A percentile compares a stretch with the other conserved stretches of the same genome.
phyloP scores from a whole-genome alignment of 176 grass and related monocot genomes.

The Oryza meridionalis region DNA sequence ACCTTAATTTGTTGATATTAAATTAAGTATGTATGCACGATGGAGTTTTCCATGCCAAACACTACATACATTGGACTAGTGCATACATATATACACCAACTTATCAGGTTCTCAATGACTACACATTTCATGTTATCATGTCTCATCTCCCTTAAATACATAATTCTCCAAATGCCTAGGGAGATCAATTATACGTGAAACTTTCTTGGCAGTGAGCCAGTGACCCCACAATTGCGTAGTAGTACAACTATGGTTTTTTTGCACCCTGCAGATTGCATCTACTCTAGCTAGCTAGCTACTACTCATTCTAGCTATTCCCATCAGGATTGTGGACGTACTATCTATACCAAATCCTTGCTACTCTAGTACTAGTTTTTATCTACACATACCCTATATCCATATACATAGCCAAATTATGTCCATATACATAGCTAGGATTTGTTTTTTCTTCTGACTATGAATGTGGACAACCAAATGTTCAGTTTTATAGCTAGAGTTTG shows the following conservation, averaged over 20 bases:
- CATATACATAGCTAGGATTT: too few species aligned
- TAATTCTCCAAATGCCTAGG: background rate
- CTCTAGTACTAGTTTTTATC: too few species aligned
- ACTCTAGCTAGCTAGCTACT: background rate
- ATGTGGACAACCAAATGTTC: too few species aligned
- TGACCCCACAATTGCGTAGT: background rate
- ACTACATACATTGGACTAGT: background rate
- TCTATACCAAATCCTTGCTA: too few species aligned
- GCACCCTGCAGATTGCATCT: background rate
- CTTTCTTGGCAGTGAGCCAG: background rate
- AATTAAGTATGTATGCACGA: background rate
- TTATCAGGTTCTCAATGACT: background rate
- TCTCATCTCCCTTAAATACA: background rate
- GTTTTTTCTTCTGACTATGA: too few species aligned
- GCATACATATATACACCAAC: background rate
- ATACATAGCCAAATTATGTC: too few species aligned
- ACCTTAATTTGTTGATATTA: background rate
- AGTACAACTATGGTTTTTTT: background rate
- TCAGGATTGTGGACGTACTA: too few species aligned
- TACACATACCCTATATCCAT: too few species aligned
- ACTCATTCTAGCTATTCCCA: background rate
- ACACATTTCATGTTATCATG: background rate
- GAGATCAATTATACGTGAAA: background rate
- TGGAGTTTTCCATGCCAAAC: background rate
- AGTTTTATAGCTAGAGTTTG: too few species aligned